Evolutionary conservation across 257 asterid genomes (phyloP).

Genomic region (Jaltomata sinuosa): DNA sequence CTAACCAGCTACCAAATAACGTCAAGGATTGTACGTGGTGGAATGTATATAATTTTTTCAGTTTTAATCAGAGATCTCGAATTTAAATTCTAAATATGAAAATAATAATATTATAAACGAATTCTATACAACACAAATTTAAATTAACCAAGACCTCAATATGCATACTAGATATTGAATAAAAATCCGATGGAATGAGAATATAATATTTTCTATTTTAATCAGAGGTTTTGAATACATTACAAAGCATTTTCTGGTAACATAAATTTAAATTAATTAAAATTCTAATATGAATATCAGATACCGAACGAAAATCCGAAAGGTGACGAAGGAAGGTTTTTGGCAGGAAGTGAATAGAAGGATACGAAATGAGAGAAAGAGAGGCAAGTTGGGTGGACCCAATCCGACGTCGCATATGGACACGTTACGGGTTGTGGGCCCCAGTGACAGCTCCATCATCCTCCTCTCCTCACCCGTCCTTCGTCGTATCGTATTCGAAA

Average conservation of each 20-base stretch:
- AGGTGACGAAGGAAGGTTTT: not conserved
- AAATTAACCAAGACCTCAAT: not conserved
- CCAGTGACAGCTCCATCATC: not conserved
- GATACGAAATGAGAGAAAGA: constrained; percentile 1
- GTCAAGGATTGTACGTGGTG: too few species aligned
- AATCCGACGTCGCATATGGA: constrained; percentile 2
- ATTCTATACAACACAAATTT: fast-evolving
- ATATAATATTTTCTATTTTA: too few species aligned
- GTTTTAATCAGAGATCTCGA: not conserved
- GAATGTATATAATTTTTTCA: too few species aligned
- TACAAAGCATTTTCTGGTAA: too few species aligned
- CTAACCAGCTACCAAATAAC: too few species aligned
- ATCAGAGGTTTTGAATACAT: too few species aligned
- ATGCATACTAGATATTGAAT: fast-evolving
- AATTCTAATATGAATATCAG: fast-evolving
- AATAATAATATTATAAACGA: not conserved
- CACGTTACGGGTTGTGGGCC: constrained; percentile 1
- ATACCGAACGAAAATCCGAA: not conserved
- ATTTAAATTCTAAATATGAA: too few species aligned
- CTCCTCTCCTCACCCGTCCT: not conserved
- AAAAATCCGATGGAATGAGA: not conserved
- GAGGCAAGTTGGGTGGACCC: not conserved
- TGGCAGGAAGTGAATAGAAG: not conserved
- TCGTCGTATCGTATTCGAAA: not conserved
- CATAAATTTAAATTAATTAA: not conserved